Base-by-base conservation (phyloP, 2,329 filamentous ascomycete species). In the Colletotrichum sp. region DNA sequence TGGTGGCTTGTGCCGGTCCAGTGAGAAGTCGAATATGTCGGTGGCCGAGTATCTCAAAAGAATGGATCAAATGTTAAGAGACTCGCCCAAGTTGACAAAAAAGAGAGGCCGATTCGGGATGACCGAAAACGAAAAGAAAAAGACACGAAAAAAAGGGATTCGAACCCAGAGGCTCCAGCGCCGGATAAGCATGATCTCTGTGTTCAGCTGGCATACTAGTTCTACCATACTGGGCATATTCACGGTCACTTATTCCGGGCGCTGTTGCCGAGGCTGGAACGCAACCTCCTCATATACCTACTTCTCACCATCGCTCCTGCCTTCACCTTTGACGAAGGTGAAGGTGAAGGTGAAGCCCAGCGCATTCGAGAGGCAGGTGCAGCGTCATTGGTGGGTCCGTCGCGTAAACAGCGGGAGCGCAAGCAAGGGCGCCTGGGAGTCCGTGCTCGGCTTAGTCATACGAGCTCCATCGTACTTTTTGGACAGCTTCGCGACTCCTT, bases 401-500 rank as follows among this genome's bases (percentile, higher is more conserved):
- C 34, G 70, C 52, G 26, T 68, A 52, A 68, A 62, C 32, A 28
- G n/a, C 52, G 64, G 64, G 13, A 44, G 12, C n/a, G n/a, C 6
- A 67, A 10, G 59, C 59, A 62, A 7, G 34, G 36, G 8, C 10
- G 5, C 21, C 30, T 6, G 4, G 4, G 15, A 12, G 26, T 12
- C 59, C 9, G 18, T 44, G 67, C 26, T 6, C 3, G 1, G 30
- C 71, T 77, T 73, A 77, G 68, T 77, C 71, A 72, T 4, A 0
- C 6, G 3, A 8, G 52, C 55, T 60, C 67, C 36, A 65, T 34
- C 49, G 15, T n/a, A 34, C n/a, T 21, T 68, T 75, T 65, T 67
- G 72, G 77, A 59, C 77, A 78, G 60, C 65, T 74, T 78, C 76
- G 75, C 77, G 75, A 78, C 77, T 77, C 77, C 76, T 78, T 78